A percentile compares a stretch with the other conserved stretches of the same genome.
Evolutionary conservation across 306 rosid genomes (phyloP).

Genomic region (Alnus glutinosa): DNA sequence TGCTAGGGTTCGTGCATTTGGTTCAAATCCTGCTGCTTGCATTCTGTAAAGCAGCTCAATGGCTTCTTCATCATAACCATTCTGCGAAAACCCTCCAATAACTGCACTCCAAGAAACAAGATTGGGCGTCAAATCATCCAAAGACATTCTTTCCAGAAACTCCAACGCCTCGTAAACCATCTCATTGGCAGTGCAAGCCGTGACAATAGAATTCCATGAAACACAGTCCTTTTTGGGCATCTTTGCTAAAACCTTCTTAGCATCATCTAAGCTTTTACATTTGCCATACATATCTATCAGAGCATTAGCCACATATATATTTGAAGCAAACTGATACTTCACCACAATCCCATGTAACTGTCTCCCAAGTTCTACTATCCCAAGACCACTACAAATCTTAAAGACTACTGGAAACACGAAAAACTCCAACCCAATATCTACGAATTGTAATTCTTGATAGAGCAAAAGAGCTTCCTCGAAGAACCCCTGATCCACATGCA

Average conservation of each 20-base stretch:
- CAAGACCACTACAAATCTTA: constrained; percentile 48
- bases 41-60: constrained; percentile 42
- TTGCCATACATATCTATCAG: constrained; percentile 59
- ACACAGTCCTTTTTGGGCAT: constrained; percentile 47
- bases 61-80: constrained; percentile 52
- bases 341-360: constrained; percentile 44
- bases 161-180: constrained; percentile 53
- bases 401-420: constrained; percentile 46
- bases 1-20: constrained; percentile 49
- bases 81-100: constrained; percentile 54
- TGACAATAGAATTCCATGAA: constrained; percentile 55
- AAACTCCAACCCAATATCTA: constrained; percentile 33
- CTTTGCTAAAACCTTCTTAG: constrained; percentile 40
- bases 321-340: constrained; percentile 33
- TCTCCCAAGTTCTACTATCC: constrained; percentile 35
- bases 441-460: constrained; percentile 24
- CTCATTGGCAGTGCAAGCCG: constrained; percentile 51
- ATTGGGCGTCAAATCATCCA: constrained; percentile 35
- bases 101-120: constrained; percentile 64
- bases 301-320: constrained; percentile 52
- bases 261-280: constrained; percentile 49
- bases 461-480: constrained; percentile 36
- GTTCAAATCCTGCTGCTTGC: constrained; percentile 44
- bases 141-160: constrained; percentile 40
- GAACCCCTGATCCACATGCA: constrained; percentile 32